Evolutionary conservation across 208 protist genomes (phyloP).

Genomic region (Crithidia acanthocephali): DNA sequence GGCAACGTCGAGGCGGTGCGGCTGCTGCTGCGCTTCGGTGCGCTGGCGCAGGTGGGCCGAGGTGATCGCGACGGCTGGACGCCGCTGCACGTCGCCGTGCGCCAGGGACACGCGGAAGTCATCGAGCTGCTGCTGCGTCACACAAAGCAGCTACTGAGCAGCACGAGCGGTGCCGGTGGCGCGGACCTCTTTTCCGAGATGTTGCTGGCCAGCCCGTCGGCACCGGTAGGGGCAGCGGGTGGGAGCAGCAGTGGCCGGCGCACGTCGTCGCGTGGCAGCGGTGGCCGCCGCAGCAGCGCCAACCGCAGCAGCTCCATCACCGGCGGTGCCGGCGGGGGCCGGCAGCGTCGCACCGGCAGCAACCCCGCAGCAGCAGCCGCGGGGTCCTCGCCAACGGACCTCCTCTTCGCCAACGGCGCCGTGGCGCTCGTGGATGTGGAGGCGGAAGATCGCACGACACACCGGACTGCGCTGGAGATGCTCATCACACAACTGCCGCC

Average conservation of each 20-base stretch:
- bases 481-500: constrained; percentile 43
- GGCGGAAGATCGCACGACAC: constrained; percentile 44
- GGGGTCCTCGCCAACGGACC: neutral
- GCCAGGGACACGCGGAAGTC: constrained; percentile 38
- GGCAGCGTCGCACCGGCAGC: neutral
- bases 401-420: constrained; percentile 16
- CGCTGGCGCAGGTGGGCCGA: constrained; percentile 35
- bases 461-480: constrained; percentile 72
- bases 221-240: neutral
- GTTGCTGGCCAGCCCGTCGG: neutral
- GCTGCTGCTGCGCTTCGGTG: constrained; percentile 36
- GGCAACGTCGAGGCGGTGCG: constrained; percentile 70
- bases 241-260: neutral
- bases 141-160: constrained; percentile 29
- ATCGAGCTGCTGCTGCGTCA: constrained; percentile 68
- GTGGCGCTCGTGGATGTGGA: constrained; percentile 58
- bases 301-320: constrained; percentile 9
- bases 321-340: neutral
- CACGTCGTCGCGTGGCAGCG: constrained; percentile 7
- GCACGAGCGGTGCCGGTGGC: constrained; percentile 10
- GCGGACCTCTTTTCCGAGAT: constrained; percentile 21
- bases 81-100: constrained; percentile 78
- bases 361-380: constrained; percentile 8
- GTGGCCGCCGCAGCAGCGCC: constrained; percentile 14
- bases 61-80: constrained; percentile 67